Percentiles rank a stretch among this genome's conserved stretches.
Evolutionary conservation across 23 red algal species (phyloP).

Genomic region (Gracilaria vermiculophylla): DNA sequence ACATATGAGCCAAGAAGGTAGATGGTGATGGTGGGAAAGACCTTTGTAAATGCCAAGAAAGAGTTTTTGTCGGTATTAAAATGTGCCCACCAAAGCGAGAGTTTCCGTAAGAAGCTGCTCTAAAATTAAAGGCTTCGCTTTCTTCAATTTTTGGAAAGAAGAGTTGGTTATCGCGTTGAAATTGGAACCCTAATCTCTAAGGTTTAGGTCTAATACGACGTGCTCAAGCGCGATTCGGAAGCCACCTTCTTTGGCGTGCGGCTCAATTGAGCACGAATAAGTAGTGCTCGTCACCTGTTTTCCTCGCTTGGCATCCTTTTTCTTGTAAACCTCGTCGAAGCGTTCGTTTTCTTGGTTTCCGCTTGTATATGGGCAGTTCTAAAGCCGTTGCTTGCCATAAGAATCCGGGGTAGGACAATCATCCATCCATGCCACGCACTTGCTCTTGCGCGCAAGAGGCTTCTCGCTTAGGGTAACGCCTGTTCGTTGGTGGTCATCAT

Average conservation of each 20-base stretch:
- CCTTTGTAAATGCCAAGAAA: background rate
- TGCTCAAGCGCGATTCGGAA: background rate
- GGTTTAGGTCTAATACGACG: background rate
- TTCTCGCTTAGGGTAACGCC: background rate
- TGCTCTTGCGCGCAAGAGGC: background rate
- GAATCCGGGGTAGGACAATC: slow-evolving; percentile 6
- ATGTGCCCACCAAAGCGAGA: background rate
- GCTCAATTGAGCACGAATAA: too few relatives aligned
- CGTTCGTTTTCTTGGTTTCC: background rate
- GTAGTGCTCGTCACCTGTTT: background rate
- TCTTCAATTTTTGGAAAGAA: background rate
- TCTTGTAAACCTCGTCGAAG: background rate
- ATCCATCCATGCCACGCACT: background rate
- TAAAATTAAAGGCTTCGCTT: background rate
- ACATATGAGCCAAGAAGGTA: background rate
- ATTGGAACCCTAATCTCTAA: slow-evolving; percentile 19
- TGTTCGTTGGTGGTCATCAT: too few relatives aligned
- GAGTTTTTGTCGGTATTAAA: background rate
- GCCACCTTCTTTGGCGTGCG: background rate
- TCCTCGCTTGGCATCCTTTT: background rate
- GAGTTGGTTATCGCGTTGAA: background rate
- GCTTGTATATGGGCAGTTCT: background rate
- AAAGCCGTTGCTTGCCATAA: background rate
- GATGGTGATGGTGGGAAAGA: background rate
- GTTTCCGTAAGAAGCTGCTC: background rate